A percentile compares a stretch with the other conserved stretches of the same genome.
Evolutionary conservation across 768 basidiomycete genomes (phyloP).

Genomic region (Tricholoma hemisulphureum): DNA sequence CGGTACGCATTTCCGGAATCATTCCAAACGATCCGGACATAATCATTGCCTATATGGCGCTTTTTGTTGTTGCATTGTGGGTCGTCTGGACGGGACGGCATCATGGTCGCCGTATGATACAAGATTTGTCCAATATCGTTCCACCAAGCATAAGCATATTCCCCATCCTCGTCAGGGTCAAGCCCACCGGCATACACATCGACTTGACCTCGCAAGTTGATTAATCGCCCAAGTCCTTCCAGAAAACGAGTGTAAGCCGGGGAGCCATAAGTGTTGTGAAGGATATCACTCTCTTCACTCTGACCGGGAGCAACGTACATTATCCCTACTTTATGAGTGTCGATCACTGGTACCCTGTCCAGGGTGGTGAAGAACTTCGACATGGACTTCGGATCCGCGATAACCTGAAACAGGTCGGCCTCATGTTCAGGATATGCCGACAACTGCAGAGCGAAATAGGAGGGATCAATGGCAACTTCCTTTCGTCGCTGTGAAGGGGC

Average conservation of each 20-base stretch:
- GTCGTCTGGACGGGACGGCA: constrained; percentile 78
- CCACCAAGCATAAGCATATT: constrained; percentile 99
- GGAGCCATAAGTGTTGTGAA: constrained; percentile 88
- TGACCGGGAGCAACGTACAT: constrained; percentile 96
- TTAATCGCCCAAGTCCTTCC: constrained; percentile 82
- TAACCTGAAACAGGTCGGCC: constrained; percentile 40
- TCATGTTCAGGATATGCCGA: constrained; percentile 60
- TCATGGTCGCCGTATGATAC: constrained; percentile 95
- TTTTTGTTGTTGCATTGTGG: constrained; percentile 83
- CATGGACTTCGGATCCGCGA: constrained; percentile 53
- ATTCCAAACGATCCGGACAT: constrained; percentile 95
- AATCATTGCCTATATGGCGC: constrained; percentile 95
- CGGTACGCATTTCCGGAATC: constrained; percentile 87
- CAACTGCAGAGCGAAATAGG: constrained; percentile 82
- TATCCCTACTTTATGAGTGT: constrained; percentile 95
- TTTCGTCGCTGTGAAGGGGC: constrained; percentile 89
- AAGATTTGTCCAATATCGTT: constrained; percentile 95
- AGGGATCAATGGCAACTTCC: constrained; percentile 80
- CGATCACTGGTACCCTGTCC: constrained; percentile 89
- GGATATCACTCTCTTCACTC: constrained; percentile 77
- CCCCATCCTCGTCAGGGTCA: constrained; percentile 88
- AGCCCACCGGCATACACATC: constrained; percentile 93
- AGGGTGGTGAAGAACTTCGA: constrained; percentile 62
- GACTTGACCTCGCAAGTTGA: constrained; percentile 83
- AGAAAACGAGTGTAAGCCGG: constrained; percentile 94